phyloP scores from a whole-genome alignment of 2,329 filamentous ascomycete genomes.

The Diaporthe ampelina region DNA sequence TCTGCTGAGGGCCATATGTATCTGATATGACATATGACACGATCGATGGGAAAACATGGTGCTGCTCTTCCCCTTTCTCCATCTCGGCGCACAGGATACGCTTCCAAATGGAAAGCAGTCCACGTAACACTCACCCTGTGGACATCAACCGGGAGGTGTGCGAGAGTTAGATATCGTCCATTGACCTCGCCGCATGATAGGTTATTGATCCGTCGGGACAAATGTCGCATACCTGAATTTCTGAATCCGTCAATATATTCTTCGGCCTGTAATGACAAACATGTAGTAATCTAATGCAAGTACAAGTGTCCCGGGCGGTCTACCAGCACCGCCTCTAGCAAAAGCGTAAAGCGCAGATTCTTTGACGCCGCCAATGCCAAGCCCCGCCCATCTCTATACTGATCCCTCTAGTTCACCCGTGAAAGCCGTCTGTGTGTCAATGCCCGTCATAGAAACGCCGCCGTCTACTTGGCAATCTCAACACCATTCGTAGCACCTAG shows the following conservation, averaged over 20 bases:
- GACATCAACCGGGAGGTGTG: no score
- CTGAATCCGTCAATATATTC: neutral
- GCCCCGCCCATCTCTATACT: neutral
- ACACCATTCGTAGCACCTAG: slow-evolving; percentile 76
- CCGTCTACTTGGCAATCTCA: slow-evolving; percentile 70
- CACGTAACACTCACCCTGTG: no score
- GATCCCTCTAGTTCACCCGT: neutral
- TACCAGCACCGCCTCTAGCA: neutral
- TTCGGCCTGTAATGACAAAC: neutral
- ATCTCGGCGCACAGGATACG: no score
- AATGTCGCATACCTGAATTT: no score
- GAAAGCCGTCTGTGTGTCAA: neutral
- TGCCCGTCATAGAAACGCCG: neutral
- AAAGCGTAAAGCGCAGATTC: neutral
- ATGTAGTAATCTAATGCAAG: neutral
- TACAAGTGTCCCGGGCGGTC: neutral
- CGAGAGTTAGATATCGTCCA: no score
- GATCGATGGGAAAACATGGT: no score
- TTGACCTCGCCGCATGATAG: no score
- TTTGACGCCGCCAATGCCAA: neutral
- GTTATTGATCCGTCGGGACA: no score
- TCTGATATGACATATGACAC: no score
- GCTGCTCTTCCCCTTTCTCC: no score
- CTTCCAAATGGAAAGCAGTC: no score
- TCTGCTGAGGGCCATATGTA: neutral